phyloP scores from a whole-genome alignment of 305 asterid genomes.

The Solanum chacoense region DNA sequence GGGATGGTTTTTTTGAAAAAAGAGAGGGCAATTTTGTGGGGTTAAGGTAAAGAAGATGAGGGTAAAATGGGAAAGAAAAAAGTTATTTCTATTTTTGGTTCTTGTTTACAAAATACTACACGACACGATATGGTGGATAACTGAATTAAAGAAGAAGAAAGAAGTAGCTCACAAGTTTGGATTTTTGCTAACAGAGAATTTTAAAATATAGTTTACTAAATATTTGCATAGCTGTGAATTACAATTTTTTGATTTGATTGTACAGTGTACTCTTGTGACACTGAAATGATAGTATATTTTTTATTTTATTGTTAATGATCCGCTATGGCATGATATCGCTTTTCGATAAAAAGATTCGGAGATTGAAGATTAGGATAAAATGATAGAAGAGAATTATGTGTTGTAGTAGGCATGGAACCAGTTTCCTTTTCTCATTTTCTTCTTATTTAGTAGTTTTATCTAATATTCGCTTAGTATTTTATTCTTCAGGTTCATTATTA shows the following conservation, averaged over 20 bases:
- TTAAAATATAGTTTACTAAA: not conserved
- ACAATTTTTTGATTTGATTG: not conserved
- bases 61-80: not conserved
- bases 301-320: not conserved
- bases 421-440: not conserved
- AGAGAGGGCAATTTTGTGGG: not conserved
- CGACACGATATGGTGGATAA: not conserved
- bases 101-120: not conserved
- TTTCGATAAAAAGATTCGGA: rapidly evolving
- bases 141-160: not conserved
- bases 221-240: not conserved
- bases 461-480: not conserved
- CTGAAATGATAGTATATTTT: not conserved
- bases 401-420: not conserved
- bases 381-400: not conserved
- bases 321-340: rapidly evolving
- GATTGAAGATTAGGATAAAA: rapidly evolving
- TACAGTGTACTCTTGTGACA: not conserved
- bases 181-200: not conserved
- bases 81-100: not conserved
- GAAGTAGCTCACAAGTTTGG: not conserved
- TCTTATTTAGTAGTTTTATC: not conserved
- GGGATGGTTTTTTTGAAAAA: not conserved
- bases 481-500: not conserved
- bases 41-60: not conserved